Base-by-base conservation (phyloP, 1,284 basidiomycete genomes). In the Flammula alnicola region DNA sequence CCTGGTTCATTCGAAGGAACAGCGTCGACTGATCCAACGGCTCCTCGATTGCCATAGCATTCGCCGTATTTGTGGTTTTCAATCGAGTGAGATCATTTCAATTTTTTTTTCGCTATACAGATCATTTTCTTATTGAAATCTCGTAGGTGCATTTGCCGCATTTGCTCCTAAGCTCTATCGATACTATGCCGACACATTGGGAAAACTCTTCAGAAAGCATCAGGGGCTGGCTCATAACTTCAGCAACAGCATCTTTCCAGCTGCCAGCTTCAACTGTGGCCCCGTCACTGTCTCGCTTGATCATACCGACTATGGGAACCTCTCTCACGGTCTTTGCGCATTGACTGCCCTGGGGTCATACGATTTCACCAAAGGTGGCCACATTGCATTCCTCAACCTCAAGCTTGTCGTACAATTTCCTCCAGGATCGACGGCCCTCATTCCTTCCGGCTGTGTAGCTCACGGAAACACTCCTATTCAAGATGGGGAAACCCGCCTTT, bases 271-370 rank as follows among this genome's bases (percentile, higher is more conserved):
- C 36, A 54, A 54, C 23, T 33, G 31, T 16, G 52, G 52, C 5
- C 52, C 52, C 6, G 23, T 32, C 4, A 45, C 52, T 27, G 38
- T 43, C 1, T 14, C 48, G 1, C 11, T 50, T 0, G 30, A 50
- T 9, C 52, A 54, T 29, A 40, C 20, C 10, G 52, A 54, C 30
- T 17, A 41, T 10, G 36, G 29, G 4, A 54, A 54, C 14, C 23
- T 51, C 6, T 25, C 52, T 7, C 14, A 51, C 20, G 47, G 48
- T 5, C 35, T 39, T 9, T 54, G 52, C 22, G 52, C 43, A 5
- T 25, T 46, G 3, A 50, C 47, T 4, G 47, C 52, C 2, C 43
- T 54, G 2, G 52, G 52, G 3, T 26, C 40, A 3, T 50, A 49
- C 37, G 22, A 54, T 23, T 43, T 14, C 3, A n/a, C 20, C 5